Percentiles rank a stretch among this genome's conserved stretches.
phyloP scores from a whole-genome alignment of 1,284 basidiomycete genomes.

The Fistulina hepatica region DNA sequence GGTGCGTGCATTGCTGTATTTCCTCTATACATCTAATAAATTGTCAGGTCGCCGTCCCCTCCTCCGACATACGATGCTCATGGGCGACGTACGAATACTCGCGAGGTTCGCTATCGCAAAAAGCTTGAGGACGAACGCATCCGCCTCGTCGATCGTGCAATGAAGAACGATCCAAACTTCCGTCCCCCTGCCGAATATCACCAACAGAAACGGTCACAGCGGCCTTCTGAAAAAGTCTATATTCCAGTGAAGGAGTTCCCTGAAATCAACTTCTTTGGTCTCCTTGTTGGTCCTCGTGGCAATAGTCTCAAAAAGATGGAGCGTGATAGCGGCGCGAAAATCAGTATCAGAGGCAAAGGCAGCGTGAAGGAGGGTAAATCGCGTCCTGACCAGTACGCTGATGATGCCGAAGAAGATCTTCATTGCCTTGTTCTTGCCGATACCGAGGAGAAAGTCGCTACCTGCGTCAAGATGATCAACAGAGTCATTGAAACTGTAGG shows the following conservation, averaged over 20 bases:
- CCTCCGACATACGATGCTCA: conserved; percentile 96
- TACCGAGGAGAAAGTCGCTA: conserved; percentile 80
- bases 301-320: conserved; percentile 99
- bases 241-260: conserved; percentile 99
- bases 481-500: conserved; percentile 94
- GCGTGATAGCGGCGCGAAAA: conserved; percentile 94
- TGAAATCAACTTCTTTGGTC: conserved; percentile 99
- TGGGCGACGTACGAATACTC: conserved; percentile 95
- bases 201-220: conserved; percentile 83
- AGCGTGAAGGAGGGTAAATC: conserved; percentile 99
- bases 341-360: conserved; percentile 96
- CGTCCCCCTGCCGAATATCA: conserved; percentile 94
- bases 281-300: conserved; percentile 95
- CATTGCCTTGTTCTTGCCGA: conserved; percentile 97
- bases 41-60: conserved; percentile 79
- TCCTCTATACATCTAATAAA: conserved; percentile 10
- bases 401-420: conserved; percentile 97
- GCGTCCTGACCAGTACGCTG: conserved; percentile 82
- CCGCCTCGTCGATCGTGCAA: conserved; percentile 85
- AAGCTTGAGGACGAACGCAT: conserved; percentile 97
- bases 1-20: conserved; percentile 33
- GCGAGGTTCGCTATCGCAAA: conserved; percentile 95
- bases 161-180: conserved; percentile 97
- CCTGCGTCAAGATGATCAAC: conserved; percentile 94
- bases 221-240: conserved; percentile 96